Base-by-base conservation (phyloP, 2,329 filamentous ascomycete species). In the Botrytis medusae region DNA sequence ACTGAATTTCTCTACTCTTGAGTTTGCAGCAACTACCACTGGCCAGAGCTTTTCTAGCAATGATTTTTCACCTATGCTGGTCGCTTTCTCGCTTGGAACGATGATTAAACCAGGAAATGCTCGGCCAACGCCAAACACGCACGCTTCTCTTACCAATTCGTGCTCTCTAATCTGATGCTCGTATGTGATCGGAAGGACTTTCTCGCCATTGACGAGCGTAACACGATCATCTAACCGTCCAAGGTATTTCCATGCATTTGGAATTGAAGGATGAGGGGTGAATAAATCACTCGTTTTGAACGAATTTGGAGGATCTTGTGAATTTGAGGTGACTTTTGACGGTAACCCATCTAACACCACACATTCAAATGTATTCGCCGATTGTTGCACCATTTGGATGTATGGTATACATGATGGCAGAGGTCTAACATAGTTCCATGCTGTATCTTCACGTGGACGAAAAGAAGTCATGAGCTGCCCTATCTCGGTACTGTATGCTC, bases 391-490 rank as follows among this genome's bases (percentile, higher is more conserved):
- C 74, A 77, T 75, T 12, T 67, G 51, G 5, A 78, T 71, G 57
- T 71, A 77, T 34, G 73, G 69, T 18, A 54, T 44, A 18, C 51
- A 67, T 14, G 72, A 44, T 57, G 72, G 69, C 12, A 75, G 51
- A 32, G 76, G 76, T 18, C 85, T 84, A n/a, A 90, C 80, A 75
- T 90, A 91, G 77, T 89, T 87, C 90, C 89, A 92, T 4, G 83
- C 85, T 60, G 85, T 85, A 78, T 91, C 89, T 4, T 79, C 78
- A 18, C 9, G 34, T 0, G 85, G 83, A 16, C 89, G 83, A 75
- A 87, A 85, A 0, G 88, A 89, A 1, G 87, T 90, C 87, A 90
- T 90, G 22, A 91, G 79, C 77, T 89, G 86, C 9, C 89, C 88
- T 1, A 86, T 87, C 78, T 92, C 89, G 0, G 89, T 91, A 22